These are phyloP conservation scores for Paramecium sonneborni DNA, from an alignment of 73 alveolate species.

Conservation along the genomic window DNA sequence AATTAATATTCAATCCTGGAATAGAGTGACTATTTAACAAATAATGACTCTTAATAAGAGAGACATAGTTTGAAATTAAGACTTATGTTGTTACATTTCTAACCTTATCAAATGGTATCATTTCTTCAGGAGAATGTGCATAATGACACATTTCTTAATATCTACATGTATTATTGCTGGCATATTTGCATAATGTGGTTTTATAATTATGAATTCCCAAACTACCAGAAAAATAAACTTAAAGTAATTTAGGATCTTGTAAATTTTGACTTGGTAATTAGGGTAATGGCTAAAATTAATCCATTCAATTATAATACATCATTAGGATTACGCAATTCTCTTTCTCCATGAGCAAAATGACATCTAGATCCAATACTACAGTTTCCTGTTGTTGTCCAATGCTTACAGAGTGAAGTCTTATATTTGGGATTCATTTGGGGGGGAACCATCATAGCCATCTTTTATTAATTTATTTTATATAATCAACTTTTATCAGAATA, in stretches of 20 bases:
- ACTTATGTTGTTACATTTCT: constrained; percentile 29
- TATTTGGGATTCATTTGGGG: constrained; percentile 71
- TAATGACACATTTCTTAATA: constrained; percentile 83
- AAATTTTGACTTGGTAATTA: constrained; percentile 37
- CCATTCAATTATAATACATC: constrained; percentile 62
- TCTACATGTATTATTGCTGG: constrained; percentile 73
- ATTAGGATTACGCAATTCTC: constrained; percentile 76
- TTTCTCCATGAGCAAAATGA: constrained; percentile 88
- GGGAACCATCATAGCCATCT: constrained; percentile 46
- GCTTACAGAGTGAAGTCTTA: constrained; percentile 81
- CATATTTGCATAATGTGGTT: constrained; percentile 81
- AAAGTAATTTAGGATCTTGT: constrained; percentile 28
- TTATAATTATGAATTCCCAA: constrained; percentile 71
- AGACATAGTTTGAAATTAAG: constrained; percentile 5
- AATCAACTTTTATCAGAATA: neutral
- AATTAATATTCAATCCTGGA: constrained; percentile 33
- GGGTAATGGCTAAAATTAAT: constrained; percentile 62
- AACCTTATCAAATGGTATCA: constrained; percentile 69
- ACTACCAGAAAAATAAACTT: constrained; percentile 44
- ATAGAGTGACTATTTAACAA: constrained; percentile 24
- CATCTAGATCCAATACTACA: constrained; percentile 83
- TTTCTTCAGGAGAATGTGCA: constrained; percentile 84
- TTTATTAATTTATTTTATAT: neutral
- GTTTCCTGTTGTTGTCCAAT: constrained; percentile 72
- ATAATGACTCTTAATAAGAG: neutral